These are phyloP conservation scores for Haplosporangium sp. DNA, from an alignment of 371 early-diverging fungal species.

Conservation along the genomic window DNA sequence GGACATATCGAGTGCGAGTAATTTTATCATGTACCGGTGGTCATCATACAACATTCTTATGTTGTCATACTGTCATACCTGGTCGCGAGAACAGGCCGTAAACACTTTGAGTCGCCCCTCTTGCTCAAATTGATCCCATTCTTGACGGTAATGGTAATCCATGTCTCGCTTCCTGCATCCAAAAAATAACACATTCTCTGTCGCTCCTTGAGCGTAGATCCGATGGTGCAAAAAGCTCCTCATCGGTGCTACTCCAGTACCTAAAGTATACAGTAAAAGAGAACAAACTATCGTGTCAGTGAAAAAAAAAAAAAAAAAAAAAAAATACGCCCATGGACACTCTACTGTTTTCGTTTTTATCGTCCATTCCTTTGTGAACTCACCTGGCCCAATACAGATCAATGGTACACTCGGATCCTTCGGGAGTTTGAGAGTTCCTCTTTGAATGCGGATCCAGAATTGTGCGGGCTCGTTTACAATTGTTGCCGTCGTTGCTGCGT, in stretches of 20 bases:
- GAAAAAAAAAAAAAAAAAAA: conserved; percentile 6
- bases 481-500: neutral
- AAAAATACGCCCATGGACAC: neutral
- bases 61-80: conserved; percentile 37
- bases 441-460: conserved; percentile 68
- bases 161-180: conserved; percentile 79
- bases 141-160: conserved; percentile 81
- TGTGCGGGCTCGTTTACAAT: conserved; percentile 41
- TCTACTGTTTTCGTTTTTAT: neutral
- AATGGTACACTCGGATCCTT: conserved; percentile 62
- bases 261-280: conserved; percentile 36
- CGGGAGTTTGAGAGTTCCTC: conserved; percentile 83
- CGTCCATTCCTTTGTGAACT: neutral
- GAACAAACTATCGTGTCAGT: neutral
- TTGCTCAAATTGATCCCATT: conserved; percentile 64
- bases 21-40: neutral
- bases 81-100: conserved; percentile 86
- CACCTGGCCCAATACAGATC: conserved; percentile 84
- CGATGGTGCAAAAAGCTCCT: conserved; percentile 85
- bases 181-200: conserved; percentile 80
- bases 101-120: conserved; percentile 67
- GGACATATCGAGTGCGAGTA: neutral
- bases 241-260: conserved; percentile 94
- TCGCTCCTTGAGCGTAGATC: conserved; percentile 48
- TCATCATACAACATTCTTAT: no score